Evolutionary conservation across 2,329 filamentous ascomycete genomes (phyloP), one percentile per base, ranked within the genome.

Genomic region (Aspergillus versicolor): DNA sequence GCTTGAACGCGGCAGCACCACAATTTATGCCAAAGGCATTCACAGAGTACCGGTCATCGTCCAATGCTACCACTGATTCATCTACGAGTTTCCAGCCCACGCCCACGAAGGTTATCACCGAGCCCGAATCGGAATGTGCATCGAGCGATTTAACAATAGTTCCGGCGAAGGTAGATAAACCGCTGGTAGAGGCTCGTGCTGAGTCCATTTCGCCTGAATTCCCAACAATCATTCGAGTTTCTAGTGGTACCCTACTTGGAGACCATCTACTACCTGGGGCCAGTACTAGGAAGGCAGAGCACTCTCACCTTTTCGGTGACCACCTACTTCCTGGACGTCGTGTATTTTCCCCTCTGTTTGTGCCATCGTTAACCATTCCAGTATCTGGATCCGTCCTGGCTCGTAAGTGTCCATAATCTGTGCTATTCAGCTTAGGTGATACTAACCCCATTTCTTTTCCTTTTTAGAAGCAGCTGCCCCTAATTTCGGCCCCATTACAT

Each of bases 261-360:
- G 49, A 57, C 19, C 45, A 53, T 50, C 30, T 57, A 8, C 40
- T 57, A 15, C 45, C 44, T 38, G 50, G 55, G 17, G 24, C 7
- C 9, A 32, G 41, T 8, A 19, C 49, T 32, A 41, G 30, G n/a
- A 34, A 41, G 21, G 13, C 19, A n/a, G 22, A 34, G 9, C 32
- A 34, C 43, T 15, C 38, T n/a, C 55, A 56, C 45, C 50, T 63
- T 8, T 50, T 46, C 24, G 59, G 59, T 6, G 34, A 61, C 32
- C 57, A 55, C 47, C 19, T 62, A 17, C 41, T 60, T 13, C 61
- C 55, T 30, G 58, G 59, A 41, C 51, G 40, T 40, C 47, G 34
- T 32, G 42, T 48, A 17, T 41, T 9, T 27, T 27, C 38, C 19
- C 12, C 34, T 15, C 15, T 37, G 15, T 17, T 44, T 37, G 13